phyloP scores from a whole-genome alignment of 352 stramenopile genomes.

The Phytophthora foliorum region DNA sequence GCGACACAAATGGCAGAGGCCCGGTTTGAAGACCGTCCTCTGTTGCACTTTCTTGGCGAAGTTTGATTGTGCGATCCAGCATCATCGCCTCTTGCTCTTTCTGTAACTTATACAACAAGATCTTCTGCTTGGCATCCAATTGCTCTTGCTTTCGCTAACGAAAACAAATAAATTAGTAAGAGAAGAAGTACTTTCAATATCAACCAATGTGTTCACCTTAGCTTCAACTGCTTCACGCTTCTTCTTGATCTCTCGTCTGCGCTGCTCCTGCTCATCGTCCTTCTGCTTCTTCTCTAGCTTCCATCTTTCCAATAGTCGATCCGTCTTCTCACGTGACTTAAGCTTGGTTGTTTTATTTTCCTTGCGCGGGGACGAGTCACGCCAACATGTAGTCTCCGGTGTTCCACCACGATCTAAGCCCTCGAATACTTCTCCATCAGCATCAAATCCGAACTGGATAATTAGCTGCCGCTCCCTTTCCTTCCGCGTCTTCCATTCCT shows the following conservation, averaged over 20 bases:
- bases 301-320: conserved; percentile 48
- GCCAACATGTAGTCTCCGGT: background rate
- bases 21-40: conserved; percentile 16
- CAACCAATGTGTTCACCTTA: conserved; percentile 44
- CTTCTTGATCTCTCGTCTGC: conserved; percentile 37
- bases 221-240: conserved; percentile 55
- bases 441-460: conserved; percentile 52
- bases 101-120: conserved; percentile 78
- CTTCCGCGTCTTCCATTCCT: conserved; percentile 66
- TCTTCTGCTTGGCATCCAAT: conserved; percentile 80
- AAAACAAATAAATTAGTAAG: conserved; percentile 3
- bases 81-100: conserved; percentile 73
- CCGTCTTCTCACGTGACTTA: conserved; percentile 39
- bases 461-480: conserved; percentile 54
- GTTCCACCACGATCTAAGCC: background rate
- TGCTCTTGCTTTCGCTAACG: conserved; percentile 63
- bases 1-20: conserved; percentile 28
- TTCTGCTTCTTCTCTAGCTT: conserved; percentile 55
- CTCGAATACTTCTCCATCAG: conserved; percentile 9
- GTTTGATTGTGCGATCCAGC: conserved; percentile 23
- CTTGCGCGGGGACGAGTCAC: conserved; percentile 1
- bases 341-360: conserved; percentile 13
- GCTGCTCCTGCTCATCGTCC: conserved; percentile 38
- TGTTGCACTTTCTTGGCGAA: conserved; percentile 14
- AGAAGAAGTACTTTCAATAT: background rate